Conservation (phyloP, 805 yeast species). For the Candida schatavii region DNA sequence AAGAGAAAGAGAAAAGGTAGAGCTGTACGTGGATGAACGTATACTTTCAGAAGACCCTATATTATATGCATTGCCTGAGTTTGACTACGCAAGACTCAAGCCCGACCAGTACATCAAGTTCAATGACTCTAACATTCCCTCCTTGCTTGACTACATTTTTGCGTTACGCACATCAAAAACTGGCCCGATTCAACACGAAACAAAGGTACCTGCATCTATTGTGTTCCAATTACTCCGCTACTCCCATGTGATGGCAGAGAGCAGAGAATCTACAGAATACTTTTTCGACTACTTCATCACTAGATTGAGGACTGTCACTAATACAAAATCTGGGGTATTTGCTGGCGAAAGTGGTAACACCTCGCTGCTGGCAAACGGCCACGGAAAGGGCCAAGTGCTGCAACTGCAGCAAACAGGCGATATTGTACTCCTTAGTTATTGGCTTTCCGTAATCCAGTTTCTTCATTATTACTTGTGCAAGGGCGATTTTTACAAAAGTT, state of each 20-base stretch:
- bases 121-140: conserved; percentile 54
- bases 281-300: conserved; percentile 60
- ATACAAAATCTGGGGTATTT: conserved; percentile 59
- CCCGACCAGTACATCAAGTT: conserved; percentile 62
- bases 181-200: conserved; percentile 37
- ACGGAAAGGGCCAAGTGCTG: conserved; percentile 7
- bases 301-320: conserved; percentile 57
- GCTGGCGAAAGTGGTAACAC: conserved; percentile 32
- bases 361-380: conserved; percentile 14
- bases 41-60: conserved; percentile 28
- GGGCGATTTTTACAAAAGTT: conserved; percentile 53
- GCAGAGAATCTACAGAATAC: conserved; percentile 53
- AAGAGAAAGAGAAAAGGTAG: conserved; percentile 18
- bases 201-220: conserved; percentile 65
- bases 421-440: conserved; percentile 72
- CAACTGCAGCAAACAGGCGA: conserved; percentile 47
- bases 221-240: conserved; percentile 69
- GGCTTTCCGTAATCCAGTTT: conserved; percentile 81
- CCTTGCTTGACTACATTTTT: conserved; percentile 47
- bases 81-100: conserved; percentile 54
- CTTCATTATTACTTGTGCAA: conserved; percentile 73
- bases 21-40: conserved; percentile 22
- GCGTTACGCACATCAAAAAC: conserved; percentile 30
- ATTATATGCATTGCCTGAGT: conserved; percentile 33
- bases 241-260: conserved; percentile 56